A percentile compares a stretch with the other conserved stretches of the same genome.
Conservation (phyloP, 108 stramenopile genomes). For the Stephanodiscus triporus region DNA sequence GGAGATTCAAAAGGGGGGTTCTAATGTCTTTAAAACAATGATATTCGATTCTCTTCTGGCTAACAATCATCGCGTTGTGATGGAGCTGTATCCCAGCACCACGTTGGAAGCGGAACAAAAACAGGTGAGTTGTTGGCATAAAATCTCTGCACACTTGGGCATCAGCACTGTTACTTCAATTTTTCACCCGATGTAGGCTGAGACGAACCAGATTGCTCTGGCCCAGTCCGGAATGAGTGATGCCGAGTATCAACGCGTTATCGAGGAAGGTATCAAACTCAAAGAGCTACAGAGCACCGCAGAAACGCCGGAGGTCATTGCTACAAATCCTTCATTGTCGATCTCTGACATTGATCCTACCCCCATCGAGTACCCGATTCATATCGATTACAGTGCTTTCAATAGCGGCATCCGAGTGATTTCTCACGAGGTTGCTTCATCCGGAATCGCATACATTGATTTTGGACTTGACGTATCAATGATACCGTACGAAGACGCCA, state of each 20-base stretch:
- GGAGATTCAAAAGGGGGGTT: conserved; percentile 64
- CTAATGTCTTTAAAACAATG: conserved; percentile 66
- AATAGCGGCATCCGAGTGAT: conserved; percentile 68
- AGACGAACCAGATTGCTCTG: conserved; percentile 45
- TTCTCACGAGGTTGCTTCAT: conserved; percentile 67
- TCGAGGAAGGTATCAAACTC: conserved; percentile 64
- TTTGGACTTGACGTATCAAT: conserved; percentile 82
- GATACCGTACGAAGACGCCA: conserved; percentile 75
- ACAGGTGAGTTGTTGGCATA: conserved; percentile 27
- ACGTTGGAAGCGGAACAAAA: conserved; percentile 53
- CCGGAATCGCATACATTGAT: conserved; percentile 88
- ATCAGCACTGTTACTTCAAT: neutral
- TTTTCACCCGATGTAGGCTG: conserved; percentile 14
- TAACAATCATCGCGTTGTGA: conserved; percentile 73
- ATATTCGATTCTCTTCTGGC: conserved; percentile 69
- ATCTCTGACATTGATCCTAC: conserved; percentile 53
- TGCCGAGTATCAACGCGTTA: conserved; percentile 55
- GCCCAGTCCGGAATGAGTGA: conserved; percentile 47
- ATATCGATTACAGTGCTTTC: conserved; percentile 49
- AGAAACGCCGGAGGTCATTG: conserved; percentile 80
- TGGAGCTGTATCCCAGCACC: conserved; percentile 76
- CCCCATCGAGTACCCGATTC: conserved; percentile 65
- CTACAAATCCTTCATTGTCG: conserved; percentile 73
- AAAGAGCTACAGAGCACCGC: conserved; percentile 68
- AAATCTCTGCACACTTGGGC: neutral